Conservation (phyloP, 73 alveolate genomes). For the Paramecium primaurelia region DNA sequence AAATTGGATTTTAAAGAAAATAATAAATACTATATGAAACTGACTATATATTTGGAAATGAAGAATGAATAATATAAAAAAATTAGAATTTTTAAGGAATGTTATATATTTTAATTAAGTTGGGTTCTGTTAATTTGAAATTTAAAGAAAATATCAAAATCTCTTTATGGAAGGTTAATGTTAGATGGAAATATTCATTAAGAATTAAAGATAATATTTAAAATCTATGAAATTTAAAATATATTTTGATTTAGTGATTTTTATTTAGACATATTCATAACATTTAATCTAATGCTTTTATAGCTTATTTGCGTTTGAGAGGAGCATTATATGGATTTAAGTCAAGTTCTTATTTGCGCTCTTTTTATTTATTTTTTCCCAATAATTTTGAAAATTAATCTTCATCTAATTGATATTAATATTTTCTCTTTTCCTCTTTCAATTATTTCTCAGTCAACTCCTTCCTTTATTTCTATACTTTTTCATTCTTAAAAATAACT, state of each 20-base stretch:
- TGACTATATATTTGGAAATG: too few species aligned
- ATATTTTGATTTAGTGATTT: slow-evolving; percentile 80
- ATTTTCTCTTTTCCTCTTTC: slow-evolving; percentile 18
- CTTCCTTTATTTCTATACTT: not conserved
- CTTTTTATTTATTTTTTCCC: not conserved
- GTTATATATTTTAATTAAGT: too few species aligned
- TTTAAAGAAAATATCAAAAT: too few species aligned
- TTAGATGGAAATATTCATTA: too few species aligned
- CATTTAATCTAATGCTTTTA: not conserved
- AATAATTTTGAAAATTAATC: not conserved
- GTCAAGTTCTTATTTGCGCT: slow-evolving; percentile 2
- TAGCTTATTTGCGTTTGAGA: not conserved
- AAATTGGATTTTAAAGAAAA: not conserved
- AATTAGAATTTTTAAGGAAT: too few species aligned
- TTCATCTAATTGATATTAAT: slow-evolving; percentile 13
- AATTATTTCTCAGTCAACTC: slow-evolving; percentile 5
- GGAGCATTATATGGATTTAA: slow-evolving; percentile 13
- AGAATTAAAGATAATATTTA: slow-evolving; percentile 76
- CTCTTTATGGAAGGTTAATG: too few species aligned
- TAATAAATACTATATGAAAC: slow-evolving; percentile 64
- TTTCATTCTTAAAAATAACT: not conserved
- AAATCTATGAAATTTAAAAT: slow-evolving; percentile 87
- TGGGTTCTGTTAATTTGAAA: too few species aligned
- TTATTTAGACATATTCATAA: not conserved
- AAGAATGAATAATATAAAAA: slow-evolving; percentile 76